Evolutionary conservation across 495 filamentous ascomycete species (phyloP), one percentile per base, ranked within the genome.

Genomic region (Aspergillus cristatus): DNA sequence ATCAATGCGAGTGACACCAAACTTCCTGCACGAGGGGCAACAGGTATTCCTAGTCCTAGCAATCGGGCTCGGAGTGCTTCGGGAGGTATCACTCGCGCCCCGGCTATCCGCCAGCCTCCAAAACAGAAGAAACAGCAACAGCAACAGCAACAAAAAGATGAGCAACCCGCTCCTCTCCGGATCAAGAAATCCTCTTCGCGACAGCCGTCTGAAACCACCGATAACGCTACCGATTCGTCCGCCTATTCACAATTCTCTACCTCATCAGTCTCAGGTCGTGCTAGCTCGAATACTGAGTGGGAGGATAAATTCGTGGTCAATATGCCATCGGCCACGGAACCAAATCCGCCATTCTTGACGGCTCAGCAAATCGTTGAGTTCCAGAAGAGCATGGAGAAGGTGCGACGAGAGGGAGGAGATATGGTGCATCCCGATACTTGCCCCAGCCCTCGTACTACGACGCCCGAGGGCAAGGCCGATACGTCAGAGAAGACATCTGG

Each of bases 291-390:
- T 34, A 62, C 54, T 7, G 57, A 63, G 15, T 63, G 65, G 63
- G 60, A 62, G 28, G 66, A 71, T 37, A 51, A 55, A 49, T 70
- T 68, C 35, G 65, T 69, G 28, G 60, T 70, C 11, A 47, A 71
- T 16, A 72, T 69, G 63, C 67, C 63, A 1, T 59, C 60, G 22
- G 64, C 67, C 1, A 60, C 58, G 29, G 60, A 70, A 0, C 64
- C 67, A 1, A 68, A 65, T 33, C 67, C 65, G 3, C 55, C 61
- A 2, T 55, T 45, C 1, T 60, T 70, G 56, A 62, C 59, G 6
- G 49, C 48, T 0, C 51, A 59, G 18, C 55, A 70, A 40, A 68
- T 70, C 10, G 34, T 48, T 3, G 43, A 66, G 6, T 72, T 63
- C 34, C 67, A 70, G 22, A 50, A 55, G 24, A 60, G 50, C 15